Conservation (phyloP, 78 protist species). For the Chrysochromulina parva region DNA sequence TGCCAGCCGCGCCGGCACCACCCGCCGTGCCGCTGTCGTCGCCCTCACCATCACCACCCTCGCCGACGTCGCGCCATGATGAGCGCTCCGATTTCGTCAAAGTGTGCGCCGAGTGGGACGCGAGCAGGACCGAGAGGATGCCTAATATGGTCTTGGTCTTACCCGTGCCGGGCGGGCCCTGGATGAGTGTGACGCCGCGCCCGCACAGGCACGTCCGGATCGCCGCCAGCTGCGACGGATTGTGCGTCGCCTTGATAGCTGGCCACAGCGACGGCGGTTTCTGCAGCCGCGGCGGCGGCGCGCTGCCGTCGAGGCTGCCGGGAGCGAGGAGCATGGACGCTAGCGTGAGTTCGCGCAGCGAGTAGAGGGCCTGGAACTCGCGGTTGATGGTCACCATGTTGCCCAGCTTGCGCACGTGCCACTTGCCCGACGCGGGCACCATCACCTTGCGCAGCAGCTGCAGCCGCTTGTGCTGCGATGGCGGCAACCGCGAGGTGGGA, state of each 20-base stretch:
- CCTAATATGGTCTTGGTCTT: constrained; percentile 28
- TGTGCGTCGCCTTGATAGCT: not conserved
- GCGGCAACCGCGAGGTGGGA: not conserved
- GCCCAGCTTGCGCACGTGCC: not conserved
- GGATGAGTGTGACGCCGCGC: constrained; percentile 26
- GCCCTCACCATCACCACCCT: no score
- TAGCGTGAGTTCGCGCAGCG: not conserved
- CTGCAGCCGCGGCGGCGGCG: not conserved
- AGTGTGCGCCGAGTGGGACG: no score
- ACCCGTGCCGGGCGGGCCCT: constrained; percentile 57
- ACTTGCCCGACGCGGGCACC: not conserved
- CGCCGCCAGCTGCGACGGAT: not conserved
- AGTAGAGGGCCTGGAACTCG: constrained; percentile 17
- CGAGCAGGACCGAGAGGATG: constrained; percentile 6
- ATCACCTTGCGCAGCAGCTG: not conserved
- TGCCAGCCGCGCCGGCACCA: no score
- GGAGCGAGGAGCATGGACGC: no score
- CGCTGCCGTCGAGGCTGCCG: no score
- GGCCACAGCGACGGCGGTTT: not conserved
- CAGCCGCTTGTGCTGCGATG: constrained; percentile 5
- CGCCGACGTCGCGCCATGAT: no score
- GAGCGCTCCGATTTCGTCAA: no score
- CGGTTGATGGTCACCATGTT: constrained; percentile 27
- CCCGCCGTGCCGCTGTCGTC: no score
- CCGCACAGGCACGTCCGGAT: not conserved